A percentile compares a stretch with the other conserved stretches of the same genome.
Conservation (phyloP, 768 basidiomycete species). For the Filobasidium wieringae region DNA sequence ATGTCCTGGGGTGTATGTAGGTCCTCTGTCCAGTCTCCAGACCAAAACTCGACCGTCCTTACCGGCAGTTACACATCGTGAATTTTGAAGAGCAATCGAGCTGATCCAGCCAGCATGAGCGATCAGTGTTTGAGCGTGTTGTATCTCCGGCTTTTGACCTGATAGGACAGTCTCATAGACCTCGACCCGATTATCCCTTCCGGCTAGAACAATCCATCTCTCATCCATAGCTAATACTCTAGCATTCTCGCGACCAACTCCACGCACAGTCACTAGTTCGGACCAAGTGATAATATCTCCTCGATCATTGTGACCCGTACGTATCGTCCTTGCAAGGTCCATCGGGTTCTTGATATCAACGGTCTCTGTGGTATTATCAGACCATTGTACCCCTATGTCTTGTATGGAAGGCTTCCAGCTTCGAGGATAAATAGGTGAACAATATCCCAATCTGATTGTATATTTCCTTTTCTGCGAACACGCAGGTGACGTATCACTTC, state of each 20-base stretch:
- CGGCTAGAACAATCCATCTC: constrained; percentile 34
- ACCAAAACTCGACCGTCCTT: constrained; percentile 32
- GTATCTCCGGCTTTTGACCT: constrained; percentile 14
- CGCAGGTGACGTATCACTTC: too few species aligned
- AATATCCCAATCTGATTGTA: constrained; percentile 28
- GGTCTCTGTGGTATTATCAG: too few species aligned
- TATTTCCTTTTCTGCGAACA: background rate
- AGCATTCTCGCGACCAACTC: constrained; percentile 26
- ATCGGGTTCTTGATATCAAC: too few species aligned
- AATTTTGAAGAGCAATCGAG: constrained; percentile 23
- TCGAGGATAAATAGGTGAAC: constrained; percentile 32
- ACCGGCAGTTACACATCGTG: constrained; percentile 32
- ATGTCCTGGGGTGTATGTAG: too few species aligned
- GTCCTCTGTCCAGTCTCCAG: constrained; percentile 29
- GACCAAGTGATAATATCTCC: too few species aligned
- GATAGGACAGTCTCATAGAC: constrained; percentile 27
- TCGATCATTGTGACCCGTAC: too few species aligned
- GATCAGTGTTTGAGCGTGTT: constrained; percentile 31
- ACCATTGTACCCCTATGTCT: constrained; percentile 16
- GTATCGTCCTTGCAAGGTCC: too few species aligned
- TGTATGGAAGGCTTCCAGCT: constrained; percentile 38
- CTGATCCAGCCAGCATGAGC: constrained; percentile 32
- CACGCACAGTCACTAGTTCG: too few species aligned
- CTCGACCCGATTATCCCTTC: constrained; percentile 35
- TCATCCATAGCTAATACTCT: constrained; percentile 32